A percentile compares a stretch with the other conserved stretches of the same genome.
Evolutionary conservation across 495 filamentous ascomycete species (phyloP).

Genomic region (Neurospora sp.): DNA sequence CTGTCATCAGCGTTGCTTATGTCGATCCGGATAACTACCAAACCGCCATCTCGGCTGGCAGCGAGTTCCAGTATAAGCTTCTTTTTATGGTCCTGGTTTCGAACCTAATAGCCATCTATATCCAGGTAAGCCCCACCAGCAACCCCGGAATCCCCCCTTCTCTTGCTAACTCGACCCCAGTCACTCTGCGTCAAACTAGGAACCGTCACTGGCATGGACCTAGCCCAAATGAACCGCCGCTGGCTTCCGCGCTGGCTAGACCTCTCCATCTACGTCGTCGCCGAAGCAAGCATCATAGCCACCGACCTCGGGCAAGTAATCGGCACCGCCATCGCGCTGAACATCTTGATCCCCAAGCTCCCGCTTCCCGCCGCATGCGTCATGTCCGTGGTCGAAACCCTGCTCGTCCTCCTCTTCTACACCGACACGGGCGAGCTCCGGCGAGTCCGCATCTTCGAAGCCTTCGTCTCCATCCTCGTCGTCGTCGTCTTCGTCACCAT

Average conservation of each 20-base stretch:
- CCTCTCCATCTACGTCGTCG: conserved; percentile 17
- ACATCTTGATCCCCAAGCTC: conserved; percentile 11
- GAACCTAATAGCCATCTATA: conserved; percentile 23
- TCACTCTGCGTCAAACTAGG: conserved; percentile 22
- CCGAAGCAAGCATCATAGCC: conserved; percentile 20
- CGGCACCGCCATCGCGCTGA: conserved; percentile 13
- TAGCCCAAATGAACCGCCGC: conserved; percentile 16
- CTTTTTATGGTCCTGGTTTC: conserved; percentile 24
- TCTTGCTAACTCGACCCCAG: conserved; percentile 1
- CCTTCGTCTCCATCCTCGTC: conserved; percentile 7
- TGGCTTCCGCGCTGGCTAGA: conserved; percentile 24
- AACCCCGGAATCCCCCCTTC: neutral
- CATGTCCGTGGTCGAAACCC: conserved; percentile 9
- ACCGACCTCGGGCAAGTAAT: conserved; percentile 18
- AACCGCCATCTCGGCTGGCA: conserved; percentile 22
- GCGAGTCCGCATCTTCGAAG: conserved; percentile 10
- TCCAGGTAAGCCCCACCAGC: conserved; percentile 10
- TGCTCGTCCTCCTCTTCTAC: conserved; percentile 13
- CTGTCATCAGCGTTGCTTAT: conserved; percentile 15
- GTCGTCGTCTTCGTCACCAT: conserved; percentile 10
- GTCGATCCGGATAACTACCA: conserved; percentile 27
- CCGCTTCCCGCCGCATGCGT: conserved; percentile 10
- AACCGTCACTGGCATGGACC: conserved; percentile 21
- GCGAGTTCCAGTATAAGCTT: conserved; percentile 19
- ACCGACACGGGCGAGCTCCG: conserved; percentile 9